Evolutionary conservation across 2,329 filamentous ascomycete species (phyloP).

Genomic region (Apiospora rasikravindrae): DNA sequence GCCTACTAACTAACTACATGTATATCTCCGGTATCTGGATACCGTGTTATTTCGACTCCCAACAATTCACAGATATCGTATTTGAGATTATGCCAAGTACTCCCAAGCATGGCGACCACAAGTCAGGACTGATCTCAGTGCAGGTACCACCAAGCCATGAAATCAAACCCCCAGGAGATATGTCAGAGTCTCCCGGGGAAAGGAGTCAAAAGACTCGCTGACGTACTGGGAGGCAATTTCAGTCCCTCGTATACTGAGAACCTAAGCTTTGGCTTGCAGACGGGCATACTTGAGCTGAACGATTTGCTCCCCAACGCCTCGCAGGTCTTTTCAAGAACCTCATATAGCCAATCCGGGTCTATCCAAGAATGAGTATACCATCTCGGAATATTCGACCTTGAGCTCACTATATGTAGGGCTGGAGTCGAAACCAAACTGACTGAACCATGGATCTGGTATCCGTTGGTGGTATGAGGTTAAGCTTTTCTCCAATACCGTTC

Average conservation of each 20-base stretch:
- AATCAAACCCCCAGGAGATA: background rate
- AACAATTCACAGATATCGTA: background rate
- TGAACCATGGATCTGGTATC: background rate
- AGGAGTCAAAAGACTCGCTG: background rate
- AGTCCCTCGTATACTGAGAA: background rate
- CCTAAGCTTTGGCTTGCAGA: background rate
- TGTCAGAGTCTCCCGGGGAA: background rate
- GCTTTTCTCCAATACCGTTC: background rate
- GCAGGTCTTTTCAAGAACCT: background rate
- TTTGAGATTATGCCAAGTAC: background rate
- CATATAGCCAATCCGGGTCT: too few species aligned
- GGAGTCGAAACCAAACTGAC: background rate
- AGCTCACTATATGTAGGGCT: background rate
- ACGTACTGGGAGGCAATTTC: background rate
- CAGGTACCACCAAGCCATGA: background rate
- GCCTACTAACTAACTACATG: background rate
- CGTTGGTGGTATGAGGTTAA: background rate
- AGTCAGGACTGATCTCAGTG: background rate
- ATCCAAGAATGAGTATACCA: background rate
- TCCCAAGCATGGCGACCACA: too few species aligned
- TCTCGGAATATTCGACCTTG: background rate
- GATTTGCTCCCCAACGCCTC: background rate
- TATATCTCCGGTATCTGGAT: background rate
- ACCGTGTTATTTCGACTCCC: background rate
- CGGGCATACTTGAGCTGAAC: background rate